Evolutionary conservation across 345 rosid species (phyloP), one percentile per base, ranked within the genome.

Genomic region (Citrus reticulata): DNA sequence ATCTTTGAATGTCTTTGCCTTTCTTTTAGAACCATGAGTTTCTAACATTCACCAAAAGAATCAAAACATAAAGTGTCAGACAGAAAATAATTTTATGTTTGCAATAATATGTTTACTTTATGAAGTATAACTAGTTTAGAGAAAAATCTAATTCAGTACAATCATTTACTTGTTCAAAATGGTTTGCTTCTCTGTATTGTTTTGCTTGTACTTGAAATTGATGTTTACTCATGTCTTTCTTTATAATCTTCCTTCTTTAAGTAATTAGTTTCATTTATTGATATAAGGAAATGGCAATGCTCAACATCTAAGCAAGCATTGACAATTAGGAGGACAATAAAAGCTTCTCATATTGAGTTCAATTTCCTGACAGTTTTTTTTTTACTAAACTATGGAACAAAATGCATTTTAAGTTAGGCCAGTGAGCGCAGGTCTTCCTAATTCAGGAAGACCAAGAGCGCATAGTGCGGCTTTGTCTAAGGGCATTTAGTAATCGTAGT

Each of bases 1-100:
- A 72, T 93, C 99, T 89, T 86, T 96, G 94, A 88, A 96, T 75
- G 54, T 89, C 81, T 78, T 84, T 20, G 89, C 92, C 88, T 92
- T 94, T 81, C 98, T 89, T 88, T 96, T 94, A 65, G 85, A 79
- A 84, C 97, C 85, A 22, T 73, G 75, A 57, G 72, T 82, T 70
- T 65, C 89, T 84, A 79, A 79, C 70, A 83, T 78, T 27, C 57
- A 17, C 34, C 46, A 62, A 46, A 75, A 29, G 70, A 49, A 75
- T 75, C 64, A 62, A 72, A 70, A 69, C 55, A 70, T 72, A 71
- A 60, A 70, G 39, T 60, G 75, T 75, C 64, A 49, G 72, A 73
- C 72, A 60, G 57, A 79, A 77, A 30, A 42, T 39, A 70, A 72
- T 37, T 60, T 34, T 20, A 57, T 74, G 59, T 30, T 68, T 3